Conservation (phyloP, 2,329 filamentous ascomycete species). For the Leptographium wingfieldii region DNA sequence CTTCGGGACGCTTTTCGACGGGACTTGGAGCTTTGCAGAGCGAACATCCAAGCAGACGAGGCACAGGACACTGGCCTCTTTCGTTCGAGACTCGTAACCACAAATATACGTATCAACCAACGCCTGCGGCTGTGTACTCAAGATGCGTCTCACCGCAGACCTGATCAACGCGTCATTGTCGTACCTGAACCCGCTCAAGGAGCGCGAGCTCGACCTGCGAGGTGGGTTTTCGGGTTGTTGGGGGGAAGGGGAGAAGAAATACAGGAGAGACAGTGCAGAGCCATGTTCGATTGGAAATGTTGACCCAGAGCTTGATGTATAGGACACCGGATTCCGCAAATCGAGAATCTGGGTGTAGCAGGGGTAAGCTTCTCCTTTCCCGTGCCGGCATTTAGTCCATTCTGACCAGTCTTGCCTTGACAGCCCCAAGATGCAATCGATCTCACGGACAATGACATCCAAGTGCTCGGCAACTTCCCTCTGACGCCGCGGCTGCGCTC, state of each 20-base stretch:
- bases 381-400: slow-evolving; percentile 2
- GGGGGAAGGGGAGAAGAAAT: too few relatives aligned
- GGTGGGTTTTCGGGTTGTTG: slow-evolving; percentile 38
- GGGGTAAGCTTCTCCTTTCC: slow-evolving; percentile 44
- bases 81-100: neutral
- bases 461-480: slow-evolving; percentile 81
- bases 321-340: slow-evolving; percentile 96
- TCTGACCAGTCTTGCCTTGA: neutral
- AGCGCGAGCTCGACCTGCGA: slow-evolving; percentile 98
- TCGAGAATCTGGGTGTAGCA: slow-evolving; percentile 95
- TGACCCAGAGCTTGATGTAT: slow-evolving; percentile 14
- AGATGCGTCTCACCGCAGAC: slow-evolving; percentile 91
- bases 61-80: neutral
- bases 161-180: slow-evolving; percentile 90
- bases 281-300: too few relatives aligned
- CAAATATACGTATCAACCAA: neutral
- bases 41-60: neutral
- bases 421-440: slow-evolving; percentile 95
- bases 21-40: neutral
- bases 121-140: slow-evolving; percentile 15
- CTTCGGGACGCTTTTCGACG: too few relatives aligned
- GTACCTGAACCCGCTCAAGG: slow-evolving; percentile 96
- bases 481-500: slow-evolving; percentile 79
- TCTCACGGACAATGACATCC: slow-evolving; percentile 96
- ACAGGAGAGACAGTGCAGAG: too few relatives aligned